Evolutionary conservation across 129 eudicot species (phyloP), one percentile per base, ranked within the genome.

Genomic region (Arctium lappa): DNA sequence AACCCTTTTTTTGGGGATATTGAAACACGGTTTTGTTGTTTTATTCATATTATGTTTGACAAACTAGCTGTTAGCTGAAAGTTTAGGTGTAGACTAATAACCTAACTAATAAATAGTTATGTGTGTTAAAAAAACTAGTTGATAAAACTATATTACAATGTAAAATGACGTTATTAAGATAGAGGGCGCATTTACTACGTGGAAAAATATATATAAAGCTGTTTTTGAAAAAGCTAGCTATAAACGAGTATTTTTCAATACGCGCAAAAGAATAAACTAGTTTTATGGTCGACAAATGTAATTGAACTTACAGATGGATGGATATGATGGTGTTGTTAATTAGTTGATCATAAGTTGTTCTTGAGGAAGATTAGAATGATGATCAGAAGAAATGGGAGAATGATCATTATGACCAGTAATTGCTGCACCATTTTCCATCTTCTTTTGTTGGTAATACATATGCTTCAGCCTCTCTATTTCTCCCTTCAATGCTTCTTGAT

Each of bases 401-500:
- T 84, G 86, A 44, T 72, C 83, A 83, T 83, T n/a, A 60, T 60
- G 68, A 4, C 22, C 29, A 60, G 8, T 60, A 7, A 44, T 44
- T 56, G 29, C 27, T 33, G 36, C 82, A 36, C 75, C 88, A 73
- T 73, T 86, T 42, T 89, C 97, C 86, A 83, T 87, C 79, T 88
- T 89, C 80, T 90, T 91, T 83, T 94, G 97, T 75, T 95, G 91
- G 80, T 91, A 88, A 78, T 88, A 91, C 80, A 92, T 83, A 79
- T 95, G 94, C 83, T 94, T 95, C 40, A 95, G 90, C 85, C 98
- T 95, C 88, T 92, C 97, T 29, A 95, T 91, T 86, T 95, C 98
- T 83, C 87, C 91, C 86, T 90, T 95, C 93, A 95, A 65, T 86
- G 97, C 97, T 86, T 95, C 98, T 88, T 95, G 98, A 86, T 95